Base-by-base conservation (phyloP, 177 flowering plant genomes). In the Vitis hybrid region DNA sequence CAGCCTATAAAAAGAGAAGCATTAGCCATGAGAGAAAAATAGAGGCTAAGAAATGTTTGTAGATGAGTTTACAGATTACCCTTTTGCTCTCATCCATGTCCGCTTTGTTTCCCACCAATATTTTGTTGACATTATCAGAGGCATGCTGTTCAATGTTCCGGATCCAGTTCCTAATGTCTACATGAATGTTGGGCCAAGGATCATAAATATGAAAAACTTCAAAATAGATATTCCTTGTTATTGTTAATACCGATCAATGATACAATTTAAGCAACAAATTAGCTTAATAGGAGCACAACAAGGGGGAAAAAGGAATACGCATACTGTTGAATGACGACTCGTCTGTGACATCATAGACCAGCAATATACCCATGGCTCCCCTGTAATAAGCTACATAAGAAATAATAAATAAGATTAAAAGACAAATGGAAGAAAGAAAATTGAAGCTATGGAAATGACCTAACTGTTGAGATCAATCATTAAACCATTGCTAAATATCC, bases 61-160 rank as follows among this genome's bases (percentile, higher is more conserved):
- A 57, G n/a, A 3, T 49, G 48, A 64, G 69, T 18, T 71, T 62
- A 11, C 18, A 19, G 60, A 57, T 72, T 83, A 86, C 91, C 85
- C 91, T 81, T 78, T 89, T 87, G 81, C 93, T 87, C 72, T 89
- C 91, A 62, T 87, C 91, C 89, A 87, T 89, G 78, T 88, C 92
- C 51, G 92, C 88, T 67, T 88, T 88, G 81, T 89, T 89, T 6
- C 93, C 93, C 40, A 89, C 91, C 77, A 86, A 72, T 67, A 89
- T 86, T 74, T 86, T 89, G 84, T 87, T 86, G 40, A 87, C 91
- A 72, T 86, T 83, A 70, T 83, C 88, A 58, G 90, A 87, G 27
- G 87, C 90, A 79, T 87, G 88, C 70, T 83, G 84, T 70, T 87
- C 89, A 50, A 87, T 89, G 80, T 89, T 86, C 62, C 86, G 75